Evolutionary conservation across 345 rosid species (phyloP).

Genomic region (Diplotaxis tenuifolia): DNA sequence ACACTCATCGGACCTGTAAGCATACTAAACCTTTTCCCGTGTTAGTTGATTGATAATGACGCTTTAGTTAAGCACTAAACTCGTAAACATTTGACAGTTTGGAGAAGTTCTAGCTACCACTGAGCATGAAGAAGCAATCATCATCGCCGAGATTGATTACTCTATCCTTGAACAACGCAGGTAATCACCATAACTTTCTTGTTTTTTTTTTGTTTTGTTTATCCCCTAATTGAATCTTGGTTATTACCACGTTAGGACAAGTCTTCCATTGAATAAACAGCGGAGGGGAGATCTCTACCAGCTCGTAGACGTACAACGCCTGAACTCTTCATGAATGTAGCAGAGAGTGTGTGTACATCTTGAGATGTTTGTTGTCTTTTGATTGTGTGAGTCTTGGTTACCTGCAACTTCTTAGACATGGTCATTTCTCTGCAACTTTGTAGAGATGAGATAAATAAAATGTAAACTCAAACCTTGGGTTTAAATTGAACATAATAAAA

Average conservation of each 20-base stretch:
- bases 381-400: not conserved
- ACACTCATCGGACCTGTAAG: constrained; percentile 61
- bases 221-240: not conserved
- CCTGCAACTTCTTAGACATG: not conserved
- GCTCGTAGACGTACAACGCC: constrained; percentile 65
- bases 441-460: not conserved
- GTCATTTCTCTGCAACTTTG: constrained; percentile 2
- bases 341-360: not conserved
- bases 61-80: constrained; percentile 11
- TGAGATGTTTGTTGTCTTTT: constrained; percentile 6
- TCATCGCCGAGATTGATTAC: constrained; percentile 81
- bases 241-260: constrained; percentile 46
- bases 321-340: constrained; percentile 35
- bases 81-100: constrained; percentile 47
- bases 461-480: not conserved
- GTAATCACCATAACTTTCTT: not conserved
- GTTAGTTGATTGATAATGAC: not conserved
- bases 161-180: constrained; percentile 31
- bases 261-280: constrained; percentile 68
- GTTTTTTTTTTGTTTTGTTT: not conserved
- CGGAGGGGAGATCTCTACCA: constrained; percentile 83
- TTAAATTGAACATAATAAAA: not conserved
- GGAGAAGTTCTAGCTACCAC: constrained; percentile 90
- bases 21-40: not conserved
- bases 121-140: constrained; percentile 71